Evolutionary conservation across 78 protist genomes (phyloP).

Genomic region (Cavenderia fasciculata): DNA sequence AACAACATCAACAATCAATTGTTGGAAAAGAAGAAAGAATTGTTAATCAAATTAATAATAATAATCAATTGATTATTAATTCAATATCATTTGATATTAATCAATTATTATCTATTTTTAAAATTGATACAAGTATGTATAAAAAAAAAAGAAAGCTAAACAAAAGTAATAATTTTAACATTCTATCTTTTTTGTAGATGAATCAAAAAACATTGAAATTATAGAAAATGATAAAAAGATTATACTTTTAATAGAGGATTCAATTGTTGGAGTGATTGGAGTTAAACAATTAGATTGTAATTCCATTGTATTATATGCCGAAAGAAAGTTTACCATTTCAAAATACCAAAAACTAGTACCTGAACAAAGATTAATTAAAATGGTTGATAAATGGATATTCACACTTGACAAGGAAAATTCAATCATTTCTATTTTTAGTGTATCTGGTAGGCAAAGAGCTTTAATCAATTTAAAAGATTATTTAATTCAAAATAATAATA

Average conservation of each 20-base stretch:
- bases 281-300: conserved; percentile 24
- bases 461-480: neutral
- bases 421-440: conserved; percentile 37
- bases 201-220: neutral
- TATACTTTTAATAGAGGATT: neutral
- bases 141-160: neutral
- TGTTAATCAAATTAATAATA: neutral
- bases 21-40: neutral
- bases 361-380: neutral
- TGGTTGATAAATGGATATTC: conserved; percentile 59
- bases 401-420: conserved; percentile 2
- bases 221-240: neutral
- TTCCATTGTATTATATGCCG: conserved; percentile 12
- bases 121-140: neutral
- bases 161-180: neutral
- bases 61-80: neutral
- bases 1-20: neutral
- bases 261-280: conserved; percentile 10
- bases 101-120: neutral
- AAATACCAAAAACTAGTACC: neutral
- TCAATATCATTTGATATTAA: neutral
- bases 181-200: neutral
- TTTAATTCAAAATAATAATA: neutral
- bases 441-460: conserved; percentile 51
- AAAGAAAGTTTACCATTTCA: conserved; percentile 19